Evolutionary conservation across 177 flowering plant species (phyloP).

Genomic region (Vitis hybrid): DNA sequence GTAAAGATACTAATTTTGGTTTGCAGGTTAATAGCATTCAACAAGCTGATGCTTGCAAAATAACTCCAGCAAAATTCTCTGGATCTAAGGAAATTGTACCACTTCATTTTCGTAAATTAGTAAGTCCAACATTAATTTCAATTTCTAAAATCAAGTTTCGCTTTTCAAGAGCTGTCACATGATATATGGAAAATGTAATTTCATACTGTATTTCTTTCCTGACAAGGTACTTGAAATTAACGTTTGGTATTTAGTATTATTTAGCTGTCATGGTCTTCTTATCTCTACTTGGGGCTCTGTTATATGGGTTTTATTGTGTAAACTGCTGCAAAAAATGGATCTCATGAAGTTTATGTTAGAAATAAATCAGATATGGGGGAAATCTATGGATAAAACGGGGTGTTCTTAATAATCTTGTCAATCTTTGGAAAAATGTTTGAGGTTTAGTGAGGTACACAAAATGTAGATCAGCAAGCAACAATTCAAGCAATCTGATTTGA

Average conservation of each 20-base stretch:
- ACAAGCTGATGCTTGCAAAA: constrained; percentile 82
- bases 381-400: too few species aligned
- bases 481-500: too few species aligned
- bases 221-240: too few species aligned
- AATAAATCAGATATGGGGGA: background rate
- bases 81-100: constrained; percentile 93
- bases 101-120: constrained; percentile 63
- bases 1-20: constrained; percentile 4
- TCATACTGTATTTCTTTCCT: too few species aligned
- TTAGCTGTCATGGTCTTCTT: background rate
- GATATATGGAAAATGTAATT: too few species aligned
- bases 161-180: background rate
- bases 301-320: background rate
- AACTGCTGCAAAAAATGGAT: background rate
- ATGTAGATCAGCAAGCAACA: too few species aligned
- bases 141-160: background rate
- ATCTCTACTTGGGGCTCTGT: background rate
- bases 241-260: background rate
- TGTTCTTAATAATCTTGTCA: too few species aligned
- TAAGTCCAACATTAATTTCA: constrained; percentile 24
- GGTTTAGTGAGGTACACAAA: too few species aligned
- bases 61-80: constrained; percentile 88
- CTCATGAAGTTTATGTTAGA: background rate
- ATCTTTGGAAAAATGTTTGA: background rate
- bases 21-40: constrained; percentile 72